Conservation (phyloP, 2,329 filamentous ascomycete species). For the Pseudogymnoascus verrucosus region DNA sequence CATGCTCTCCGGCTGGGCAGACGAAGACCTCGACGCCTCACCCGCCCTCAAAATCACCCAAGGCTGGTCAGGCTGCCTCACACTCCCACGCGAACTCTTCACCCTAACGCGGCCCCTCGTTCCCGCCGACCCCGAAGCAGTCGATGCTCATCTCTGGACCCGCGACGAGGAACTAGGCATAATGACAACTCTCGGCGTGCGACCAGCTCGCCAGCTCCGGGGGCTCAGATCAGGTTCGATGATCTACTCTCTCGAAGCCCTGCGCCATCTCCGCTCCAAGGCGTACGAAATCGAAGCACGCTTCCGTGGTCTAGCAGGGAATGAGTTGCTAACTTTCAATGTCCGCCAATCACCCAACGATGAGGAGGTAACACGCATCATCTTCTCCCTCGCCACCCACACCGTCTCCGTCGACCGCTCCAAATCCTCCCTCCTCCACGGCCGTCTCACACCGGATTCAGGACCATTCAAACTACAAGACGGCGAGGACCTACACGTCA, state of each 20-base stretch:
- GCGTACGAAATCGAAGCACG: conserved; percentile 14
- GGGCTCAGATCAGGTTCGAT: conserved; percentile 9
- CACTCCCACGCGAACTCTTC: conserved; percentile 17
- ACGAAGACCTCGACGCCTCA: conserved; percentile 12
- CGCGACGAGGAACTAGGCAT: conserved; percentile 11
- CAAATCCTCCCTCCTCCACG: conserved; percentile 11
- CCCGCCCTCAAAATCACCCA: conserved; percentile 13
- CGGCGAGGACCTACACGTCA: conserved; percentile 14
- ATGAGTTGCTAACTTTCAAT: conserved; percentile 16
- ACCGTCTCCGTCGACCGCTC: conserved; percentile 15
- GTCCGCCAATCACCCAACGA: conserved; percentile 13
- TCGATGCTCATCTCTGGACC: neutral
- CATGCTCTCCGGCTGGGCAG: conserved; percentile 18
- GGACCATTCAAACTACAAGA: conserved; percentile 14
- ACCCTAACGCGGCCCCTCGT: conserved; percentile 15
- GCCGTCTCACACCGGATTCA: conserved; percentile 5
- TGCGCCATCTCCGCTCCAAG: conserved; percentile 10
- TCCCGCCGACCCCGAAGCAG: neutral
- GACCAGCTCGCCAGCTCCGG: conserved; percentile 15
- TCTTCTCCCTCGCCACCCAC: conserved; percentile 13
- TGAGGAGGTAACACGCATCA: conserved; percentile 16
- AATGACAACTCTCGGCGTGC: conserved; percentile 15
- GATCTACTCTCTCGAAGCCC: neutral
- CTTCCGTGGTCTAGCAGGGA: conserved; percentile 12
- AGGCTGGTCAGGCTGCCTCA: conserved; percentile 18